These are phyloP conservation scores for Kwoniella shivajii DNA, from an alignment of 1,284 basidiomycete species.

Conservation along the genomic window DNA sequence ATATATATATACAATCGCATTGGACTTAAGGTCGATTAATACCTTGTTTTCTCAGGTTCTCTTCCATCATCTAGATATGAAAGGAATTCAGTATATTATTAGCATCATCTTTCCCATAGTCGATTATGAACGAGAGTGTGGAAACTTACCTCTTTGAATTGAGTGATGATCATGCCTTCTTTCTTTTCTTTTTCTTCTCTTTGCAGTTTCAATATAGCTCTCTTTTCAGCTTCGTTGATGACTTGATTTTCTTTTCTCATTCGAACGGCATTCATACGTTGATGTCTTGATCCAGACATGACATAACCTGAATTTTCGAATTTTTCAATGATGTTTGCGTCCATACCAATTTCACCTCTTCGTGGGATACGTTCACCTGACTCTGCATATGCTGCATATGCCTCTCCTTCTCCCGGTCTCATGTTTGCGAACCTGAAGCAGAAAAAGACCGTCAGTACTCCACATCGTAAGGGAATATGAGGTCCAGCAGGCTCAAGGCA, in stretches of 20 bases:
- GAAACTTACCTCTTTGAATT: slow-evolving; percentile 62
- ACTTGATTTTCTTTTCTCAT: slow-evolving; percentile 98
- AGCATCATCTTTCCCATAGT: neutral
- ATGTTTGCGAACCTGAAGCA: slow-evolving; percentile 68
- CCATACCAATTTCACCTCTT: slow-evolving; percentile 95
- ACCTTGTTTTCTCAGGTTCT: slow-evolving; percentile 58
- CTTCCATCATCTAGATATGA: slow-evolving; percentile 64
- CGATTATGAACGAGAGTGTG: neutral
- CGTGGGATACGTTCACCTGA: slow-evolving; percentile 92
- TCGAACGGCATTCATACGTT: slow-evolving; percentile 94
- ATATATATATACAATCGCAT: neutral
- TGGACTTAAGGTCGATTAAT: slow-evolving; percentile 3
- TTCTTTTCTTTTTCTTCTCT: slow-evolving; percentile 88
- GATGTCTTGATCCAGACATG: slow-evolving; percentile 93
- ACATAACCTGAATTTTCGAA: slow-evolving; percentile 94
- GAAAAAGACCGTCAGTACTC: slow-evolving; percentile 4
- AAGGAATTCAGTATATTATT: neutral
- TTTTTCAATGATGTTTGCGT: slow-evolving; percentile 78
- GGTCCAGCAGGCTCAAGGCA: neutral
- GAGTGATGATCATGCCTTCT: slow-evolving; percentile 65
- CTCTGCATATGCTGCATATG: slow-evolving; percentile 93
- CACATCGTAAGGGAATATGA: neutral
- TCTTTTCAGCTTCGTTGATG: slow-evolving; percentile 95
- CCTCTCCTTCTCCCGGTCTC: slow-evolving; percentile 89
- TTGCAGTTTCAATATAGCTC: slow-evolving; percentile 88